Percentiles rank a stretch among this genome's conserved stretches.
phyloP scores from a whole-genome alignment of 257 asterid genomes.

The Mitragyna speciosa region DNA sequence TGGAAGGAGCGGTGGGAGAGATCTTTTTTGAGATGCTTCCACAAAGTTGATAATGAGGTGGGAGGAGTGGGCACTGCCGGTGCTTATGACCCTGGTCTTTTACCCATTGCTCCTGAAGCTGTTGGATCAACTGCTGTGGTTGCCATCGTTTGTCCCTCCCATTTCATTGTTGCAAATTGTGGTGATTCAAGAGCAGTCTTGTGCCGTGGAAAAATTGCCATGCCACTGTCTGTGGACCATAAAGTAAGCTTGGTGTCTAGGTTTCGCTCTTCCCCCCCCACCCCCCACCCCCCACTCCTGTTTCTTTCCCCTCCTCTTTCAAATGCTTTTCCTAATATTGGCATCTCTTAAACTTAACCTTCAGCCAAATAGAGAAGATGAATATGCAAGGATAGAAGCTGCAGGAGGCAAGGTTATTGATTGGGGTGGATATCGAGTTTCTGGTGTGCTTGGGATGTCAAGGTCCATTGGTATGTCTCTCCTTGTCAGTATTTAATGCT shows the following conservation, averaged over 20 bases:
- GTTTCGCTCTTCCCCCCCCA: background rate
- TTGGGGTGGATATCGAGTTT: conserved; percentile 81
- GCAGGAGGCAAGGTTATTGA: conserved; percentile 77
- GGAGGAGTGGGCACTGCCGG: conserved; percentile 48
- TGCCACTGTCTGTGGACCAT: conserved; percentile 74
- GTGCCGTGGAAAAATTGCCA: conserved; percentile 60
- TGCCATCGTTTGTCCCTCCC: conserved; percentile 60
- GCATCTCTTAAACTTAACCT: conserved; percentile 11
- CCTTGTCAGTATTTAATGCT: background rate
- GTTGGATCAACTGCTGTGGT: conserved; percentile 95
- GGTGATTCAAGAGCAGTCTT: conserved; percentile 94
- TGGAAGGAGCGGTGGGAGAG: conserved; percentile 66
- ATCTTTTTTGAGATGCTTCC: conserved; percentile 58
- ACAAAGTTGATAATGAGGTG: conserved; percentile 71
- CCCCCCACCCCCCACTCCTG: too few species aligned
- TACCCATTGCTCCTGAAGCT: conserved; percentile 72
- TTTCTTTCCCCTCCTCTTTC: too few species aligned
- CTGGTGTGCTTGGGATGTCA: conserved; percentile 76
- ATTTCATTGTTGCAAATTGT: conserved; percentile 82
- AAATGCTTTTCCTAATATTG: background rate
- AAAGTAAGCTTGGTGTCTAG: conserved; percentile 43
- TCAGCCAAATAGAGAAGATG: conserved; percentile 75
- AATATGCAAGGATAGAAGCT: conserved; percentile 59
- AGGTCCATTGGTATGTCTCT: conserved; percentile 66
- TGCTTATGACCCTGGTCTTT: conserved; percentile 19